Base-by-base conservation (phyloP, 2,329 filamentous ascomycete genomes). In the Ascochyta clinopodiicola region DNA sequence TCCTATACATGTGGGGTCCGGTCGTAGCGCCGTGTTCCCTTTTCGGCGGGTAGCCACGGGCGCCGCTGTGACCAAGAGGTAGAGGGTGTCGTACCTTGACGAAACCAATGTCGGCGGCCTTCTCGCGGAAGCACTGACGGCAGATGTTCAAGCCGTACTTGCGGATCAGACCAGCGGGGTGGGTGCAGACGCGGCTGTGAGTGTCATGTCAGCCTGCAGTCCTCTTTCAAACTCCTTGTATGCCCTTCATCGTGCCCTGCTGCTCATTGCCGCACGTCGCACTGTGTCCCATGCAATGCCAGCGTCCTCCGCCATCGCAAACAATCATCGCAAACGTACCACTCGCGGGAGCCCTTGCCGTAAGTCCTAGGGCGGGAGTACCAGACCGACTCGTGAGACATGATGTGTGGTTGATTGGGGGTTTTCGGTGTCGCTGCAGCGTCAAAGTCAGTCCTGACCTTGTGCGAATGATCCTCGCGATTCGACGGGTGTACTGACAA, bases 91-190 rank as follows among this genome's bases (percentile, higher is more conserved):
- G 69, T 80, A 88, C 86, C 85, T 88, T 88, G 78, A 82, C 79
- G 82, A 88, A 88, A 71, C 86, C 86, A 76, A 88, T 88, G 78
- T 88, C 86, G 75, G 77, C 75, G 73, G 80, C 79, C 83, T 88
- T 88, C 81, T 88, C 86, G 71, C 86, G 78, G 83, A 88, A 88
- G 84, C 86, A 88, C 80, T 86, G 82, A 83, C 86, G 84, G 84
- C 86, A 88, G 81, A 88, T 86, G 77, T 96, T 92, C 74, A 97
- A 87, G 79, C 95, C 94, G 85, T 99, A 99, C 86, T 99, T 99
- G 86, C 95, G 93, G 88, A 99, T 96, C 73, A 99, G 88, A 96
- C 95, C 95, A 77, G 95, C 94, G 79, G 87, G 88, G 90, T 99
- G 94, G 79, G 92, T 92, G 91, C 88, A 91, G 78, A 90, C 88